These are phyloP conservation scores for Alnus glutinosa DNA, from an alignment of 306 rosid genomes.

Conservation along the genomic window DNA sequence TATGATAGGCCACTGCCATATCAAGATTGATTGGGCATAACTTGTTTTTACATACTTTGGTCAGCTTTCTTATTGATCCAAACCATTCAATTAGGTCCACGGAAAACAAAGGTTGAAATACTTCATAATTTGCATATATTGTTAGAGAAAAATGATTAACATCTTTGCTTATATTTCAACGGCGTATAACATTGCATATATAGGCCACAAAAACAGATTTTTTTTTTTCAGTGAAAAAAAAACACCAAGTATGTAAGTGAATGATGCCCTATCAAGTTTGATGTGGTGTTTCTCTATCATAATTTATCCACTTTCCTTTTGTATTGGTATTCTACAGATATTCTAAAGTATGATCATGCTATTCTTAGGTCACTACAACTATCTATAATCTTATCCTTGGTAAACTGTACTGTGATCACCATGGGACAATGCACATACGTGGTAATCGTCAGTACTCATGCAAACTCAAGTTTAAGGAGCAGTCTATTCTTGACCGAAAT, in stretches of 20 bases:
- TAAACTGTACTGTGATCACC: conserved; percentile 92
- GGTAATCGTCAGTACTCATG: conserved; percentile 86
- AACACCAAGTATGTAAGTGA: background rate
- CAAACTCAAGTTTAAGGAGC: conserved; percentile 91
- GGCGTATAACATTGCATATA: background rate
- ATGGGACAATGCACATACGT: conserved; percentile 83
- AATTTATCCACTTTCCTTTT: background rate
- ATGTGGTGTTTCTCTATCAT: background rate
- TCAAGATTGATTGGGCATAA: background rate
- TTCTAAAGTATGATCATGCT: conserved; percentile 27
- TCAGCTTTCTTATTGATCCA: background rate
- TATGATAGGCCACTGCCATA: background rate
- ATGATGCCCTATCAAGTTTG: background rate
- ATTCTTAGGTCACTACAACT: conserved; percentile 77
- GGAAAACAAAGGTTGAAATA: background rate
- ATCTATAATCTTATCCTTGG: conserved; percentile 95
- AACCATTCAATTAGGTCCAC: background rate
- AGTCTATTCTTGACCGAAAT: conserved; percentile 90
- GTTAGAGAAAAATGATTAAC: background rate
- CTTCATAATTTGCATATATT: background rate
- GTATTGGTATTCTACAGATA: background rate
- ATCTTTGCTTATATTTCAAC: background rate
- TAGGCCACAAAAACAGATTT: background rate
- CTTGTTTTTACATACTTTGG: background rate
- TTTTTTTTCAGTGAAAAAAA: background rate